Conservation (phyloP, 192 early-diverging fungal species). For the Endogone sp. region DNA sequence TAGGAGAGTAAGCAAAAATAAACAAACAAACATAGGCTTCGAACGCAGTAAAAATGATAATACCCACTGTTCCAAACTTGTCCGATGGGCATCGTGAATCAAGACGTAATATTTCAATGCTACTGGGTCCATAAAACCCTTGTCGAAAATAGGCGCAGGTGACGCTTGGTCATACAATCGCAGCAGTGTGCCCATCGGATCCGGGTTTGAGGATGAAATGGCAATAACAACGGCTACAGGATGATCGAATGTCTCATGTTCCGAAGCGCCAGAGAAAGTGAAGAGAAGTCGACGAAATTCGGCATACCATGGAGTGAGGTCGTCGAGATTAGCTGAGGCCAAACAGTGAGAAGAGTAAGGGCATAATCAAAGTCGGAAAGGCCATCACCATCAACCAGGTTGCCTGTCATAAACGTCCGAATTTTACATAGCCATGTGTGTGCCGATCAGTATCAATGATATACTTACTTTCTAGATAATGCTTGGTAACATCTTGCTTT, state of each 20-base stretch:
- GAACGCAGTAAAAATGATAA: too few relatives aligned
- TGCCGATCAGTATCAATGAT: too few relatives aligned
- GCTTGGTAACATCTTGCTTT: constrained; percentile 42
- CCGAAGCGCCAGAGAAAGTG: constrained; percentile 61
- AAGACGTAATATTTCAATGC: constrained; percentile 81
- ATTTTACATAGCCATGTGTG: neutral
- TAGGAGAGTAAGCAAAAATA: too few relatives aligned
- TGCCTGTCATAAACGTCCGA: too few relatives aligned
- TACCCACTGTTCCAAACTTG: constrained; percentile 50
- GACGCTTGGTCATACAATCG: constrained; percentile 48
- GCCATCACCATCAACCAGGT: too few relatives aligned
- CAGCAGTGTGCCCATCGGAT: constrained; percentile 70
- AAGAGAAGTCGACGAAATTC: constrained; percentile 65
- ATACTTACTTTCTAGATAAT: constrained; percentile 41
- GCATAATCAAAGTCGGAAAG: too few relatives aligned
- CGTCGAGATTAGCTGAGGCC: constrained; percentile 38
- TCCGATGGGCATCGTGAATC: constrained; percentile 71
- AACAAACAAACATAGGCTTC: too few relatives aligned
- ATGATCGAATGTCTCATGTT: constrained; percentile 94
- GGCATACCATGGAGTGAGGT: constrained; percentile 83
- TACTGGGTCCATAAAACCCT: constrained; percentile 74
- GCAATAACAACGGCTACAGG: constrained; percentile 80
- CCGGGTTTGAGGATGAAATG: constrained; percentile 59
- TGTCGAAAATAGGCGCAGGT: constrained; percentile 54
- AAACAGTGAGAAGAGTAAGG: neutral